A percentile compares a stretch with the other conserved stretches of the same genome.
Conservation (phyloP, 2,329 filamentous ascomycete species). For the Blastomyces gilchristii region DNA sequence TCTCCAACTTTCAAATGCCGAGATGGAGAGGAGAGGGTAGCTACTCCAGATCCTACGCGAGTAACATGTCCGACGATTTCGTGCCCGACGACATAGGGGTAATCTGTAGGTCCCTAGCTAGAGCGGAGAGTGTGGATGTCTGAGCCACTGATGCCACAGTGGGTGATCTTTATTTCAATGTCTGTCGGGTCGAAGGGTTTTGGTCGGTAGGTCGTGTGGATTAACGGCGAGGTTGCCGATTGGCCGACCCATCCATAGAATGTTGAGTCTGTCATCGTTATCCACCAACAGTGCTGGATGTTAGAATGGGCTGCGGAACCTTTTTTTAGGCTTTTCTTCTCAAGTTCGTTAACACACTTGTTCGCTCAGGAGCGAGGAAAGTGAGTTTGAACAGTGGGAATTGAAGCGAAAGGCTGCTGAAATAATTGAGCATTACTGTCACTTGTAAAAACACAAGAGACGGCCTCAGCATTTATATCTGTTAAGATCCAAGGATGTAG, state of each 20-base stretch:
- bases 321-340: no score
- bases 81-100: constrained; percentile 45
- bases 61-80: constrained; percentile 61
- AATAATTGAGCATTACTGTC: neutral
- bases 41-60: constrained; percentile 56
- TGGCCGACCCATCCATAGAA: no score
- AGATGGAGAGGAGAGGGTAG: constrained; percentile 28
- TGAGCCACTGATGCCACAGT: no score
- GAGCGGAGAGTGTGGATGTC: no score
- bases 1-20: constrained; percentile 50
- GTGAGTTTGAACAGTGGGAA: neutral
- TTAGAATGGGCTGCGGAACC: no score
- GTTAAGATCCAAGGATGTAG: neutral
- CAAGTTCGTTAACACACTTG: neutral
- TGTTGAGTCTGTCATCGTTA: no score
- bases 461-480: neutral
- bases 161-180: no score
- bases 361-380: neutral
- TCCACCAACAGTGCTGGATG: no score
- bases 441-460: neutral
- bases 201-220: no score
- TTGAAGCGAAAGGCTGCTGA: neutral
- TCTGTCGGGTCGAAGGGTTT: no score
- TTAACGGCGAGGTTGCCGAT: no score
- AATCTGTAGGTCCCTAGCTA: constrained; percentile 40